Base-by-base conservation (phyloP, 805 yeast genomes). In the Starmerella floricola region DNA sequence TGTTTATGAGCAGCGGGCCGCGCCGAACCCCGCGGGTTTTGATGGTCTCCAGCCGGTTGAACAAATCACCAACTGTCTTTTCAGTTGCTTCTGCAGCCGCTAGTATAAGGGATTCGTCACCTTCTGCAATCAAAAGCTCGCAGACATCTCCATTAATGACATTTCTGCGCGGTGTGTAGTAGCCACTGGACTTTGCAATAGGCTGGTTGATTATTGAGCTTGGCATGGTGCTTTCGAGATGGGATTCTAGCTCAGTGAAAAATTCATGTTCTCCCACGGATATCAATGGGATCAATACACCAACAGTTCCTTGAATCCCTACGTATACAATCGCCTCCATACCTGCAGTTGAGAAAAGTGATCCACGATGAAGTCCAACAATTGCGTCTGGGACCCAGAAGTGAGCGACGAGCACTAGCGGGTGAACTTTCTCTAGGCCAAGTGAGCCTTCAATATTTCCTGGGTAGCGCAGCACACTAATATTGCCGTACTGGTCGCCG, bases 91-190 rank as follows among this genome's bases (percentile, higher is more conserved):
- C 44, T 3, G 67, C 65, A 26, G 63, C 54, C 15, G 29, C 38
- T 17, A 50, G 50, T 44, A 57, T 50, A 36, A 30, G 41, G 3
- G 47, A 55, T 1, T 16, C 20, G 8, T 54, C 40, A 15, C 60
- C 48, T 16, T 27, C 54, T 36, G 55, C 60, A 53, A 65, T 82
- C 32, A 23, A 10, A 23, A 61, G 57, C 53, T 85, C 95, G 36
- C 88, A 65, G 13, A 83, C 64, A 56, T 91, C 97, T 8, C 98
- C 98, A 61, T 91, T 96, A 31, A 91, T 69, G 2, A 81, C 76
- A 38, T 74, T 71, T 48, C 76, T 78, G 2, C 70, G 72, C 0
- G 96, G 95, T n/a, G 74, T 76, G 57, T 84, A 85, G 55, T 79
- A 80, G 40, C 12, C 11, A 33, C 17, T n/a, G 13, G 27, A n/a